Evolutionary conservation across 352 stramenopile species (phyloP), one percentile per base, ranked within the genome.

Genomic region (Peronospora farinosa): DNA sequence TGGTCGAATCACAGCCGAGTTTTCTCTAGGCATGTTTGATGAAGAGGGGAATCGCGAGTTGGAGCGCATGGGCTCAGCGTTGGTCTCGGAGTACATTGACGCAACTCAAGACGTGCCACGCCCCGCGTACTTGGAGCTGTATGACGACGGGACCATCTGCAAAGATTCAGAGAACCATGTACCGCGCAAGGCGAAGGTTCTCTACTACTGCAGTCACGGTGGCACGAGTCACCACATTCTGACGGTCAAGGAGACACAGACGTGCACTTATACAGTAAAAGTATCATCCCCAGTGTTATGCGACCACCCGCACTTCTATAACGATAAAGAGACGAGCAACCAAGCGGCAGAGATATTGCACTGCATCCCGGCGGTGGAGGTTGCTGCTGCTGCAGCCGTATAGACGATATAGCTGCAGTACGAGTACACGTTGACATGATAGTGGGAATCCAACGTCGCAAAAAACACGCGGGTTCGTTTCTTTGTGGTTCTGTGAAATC

Each of bases 181-280:
- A 15, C 69, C 69, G 27, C 74, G 80, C 25, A 84, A 83, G 40
- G 65, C 80, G 7, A 78, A 72, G 21, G 74, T 89, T 23, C 80
- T 77, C 27, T 89, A 86, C 62, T 88, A 84, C 54, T 90, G 79
- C 68, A 86, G 65, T 31, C 71, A 79, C 31, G 75, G 69, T n/a
- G 74, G 68, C 32, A 57, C 59, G 38, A 87, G 64, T 42, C 71
- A 88, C 51, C 73, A 86, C 62, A 88, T 92, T 41, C 41, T 90
- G 16, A 65, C 63, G 2, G 70, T 90, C 40, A 88, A 89, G 47
- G 82, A 92, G 63, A 85, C 71, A 16, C 76, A 89, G 60, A 92
- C 82, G n/a, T 92, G 82, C 54, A 56, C 51, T 37, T 92, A 92
- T 56, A 78, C 78, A 45, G 67, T 92, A 45, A 90, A 92, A 51